Base-by-base conservation (phyloP, 805 yeast species). In the Cyberlindnera euphorbiae region DNA sequence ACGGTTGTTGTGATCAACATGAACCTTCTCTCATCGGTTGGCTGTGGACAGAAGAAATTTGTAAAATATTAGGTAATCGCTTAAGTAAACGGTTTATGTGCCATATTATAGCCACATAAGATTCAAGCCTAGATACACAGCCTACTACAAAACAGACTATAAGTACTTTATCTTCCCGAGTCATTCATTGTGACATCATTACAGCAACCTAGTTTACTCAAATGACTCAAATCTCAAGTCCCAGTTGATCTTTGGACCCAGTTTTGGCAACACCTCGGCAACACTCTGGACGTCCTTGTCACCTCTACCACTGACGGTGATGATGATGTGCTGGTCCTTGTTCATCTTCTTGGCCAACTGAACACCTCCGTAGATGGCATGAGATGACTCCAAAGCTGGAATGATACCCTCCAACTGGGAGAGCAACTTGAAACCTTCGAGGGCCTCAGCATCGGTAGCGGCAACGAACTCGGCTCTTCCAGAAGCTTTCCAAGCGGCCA, bases 201-300 rank as follows among this genome's bases (percentile, higher is more conserved):
- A n/a, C n/a, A n/a, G n/a, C n/a, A n/a, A n/a, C n/a, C n/a, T n/a
- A n/a, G n/a, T n/a, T n/a, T n/a, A n/a, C n/a, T 51, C 34, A 32
- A 51, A 53, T 16, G 58, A 42, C 52, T 83, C 85, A 51, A 93
- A 93, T 63, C 98, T 77, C 59, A 93, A 71, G 60, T 90, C 97
- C 98, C 98, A 93, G 54, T 82, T 93, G 55, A 93, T 90, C 62
- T 79, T 58, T 32, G 93, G 94, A 28, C 99, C 99, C 38, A 87
- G 68, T 46, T 66, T 75, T 31, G 98, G 98, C 58, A 93, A 72
- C 35, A 81, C 77, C 62, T 93, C 96, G 31, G 98, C 98, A 36
- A 93, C 97, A 60, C 89, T 85, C 65, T 88, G 96, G 26, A 93
- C 98, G 62, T 93, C 98, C 69, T 93, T 93, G 62, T 93, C 98